These are phyloP conservation scores for Drosera spatulata DNA, from an alignment of 179 eudicot species.

Conservation along the genomic window DNA sequence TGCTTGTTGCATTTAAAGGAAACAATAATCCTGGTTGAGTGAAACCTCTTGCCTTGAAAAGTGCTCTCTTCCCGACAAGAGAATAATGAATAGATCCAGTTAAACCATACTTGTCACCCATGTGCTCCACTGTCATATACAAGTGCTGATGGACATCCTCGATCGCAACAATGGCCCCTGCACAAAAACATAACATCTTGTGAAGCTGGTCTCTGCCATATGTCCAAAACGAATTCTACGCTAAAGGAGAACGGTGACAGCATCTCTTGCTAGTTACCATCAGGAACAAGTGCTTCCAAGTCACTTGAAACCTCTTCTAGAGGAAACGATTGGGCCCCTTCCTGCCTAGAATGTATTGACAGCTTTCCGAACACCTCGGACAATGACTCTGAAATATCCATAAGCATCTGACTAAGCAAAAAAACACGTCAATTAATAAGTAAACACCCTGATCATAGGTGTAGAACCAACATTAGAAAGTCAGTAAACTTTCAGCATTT, in stretches of 20 bases:
- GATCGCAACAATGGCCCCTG: conserved; percentile 86
- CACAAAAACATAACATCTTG: conserved; percentile 14
- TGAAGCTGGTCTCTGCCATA: conserved; percentile 8
- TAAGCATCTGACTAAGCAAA: conserved; percentile 45
- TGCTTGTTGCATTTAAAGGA: not conserved
- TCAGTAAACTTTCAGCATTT: not conserved
- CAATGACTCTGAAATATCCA: conserved; percentile 45
- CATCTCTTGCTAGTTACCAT: conserved; percentile 42
- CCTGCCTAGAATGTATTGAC: conserved; percentile 19
- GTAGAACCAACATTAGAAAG: not conserved
- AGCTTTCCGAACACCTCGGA: conserved; percentile 35
- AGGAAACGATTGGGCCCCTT: conserved; percentile 22
- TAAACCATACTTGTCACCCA: conserved; percentile 51
- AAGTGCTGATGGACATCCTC: conserved; percentile 87
- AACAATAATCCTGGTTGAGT: not conserved
- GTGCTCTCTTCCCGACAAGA: conserved; percentile 70
- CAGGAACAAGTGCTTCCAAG: conserved; percentile 44
- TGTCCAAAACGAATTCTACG: conserved; percentile 6
- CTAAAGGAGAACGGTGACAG: conserved; percentile 4
- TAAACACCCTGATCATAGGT: not conserved
- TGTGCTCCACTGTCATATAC: conserved; percentile 62
- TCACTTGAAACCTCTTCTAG: conserved; percentile 35
- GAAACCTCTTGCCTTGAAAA: conserved; percentile 65
- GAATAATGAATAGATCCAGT: conserved; percentile 81
- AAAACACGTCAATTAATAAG: conserved; percentile 14